phyloP scores from a whole-genome alignment of 176 grass and related monocot species.

The Musa schizocarpa region DNA sequence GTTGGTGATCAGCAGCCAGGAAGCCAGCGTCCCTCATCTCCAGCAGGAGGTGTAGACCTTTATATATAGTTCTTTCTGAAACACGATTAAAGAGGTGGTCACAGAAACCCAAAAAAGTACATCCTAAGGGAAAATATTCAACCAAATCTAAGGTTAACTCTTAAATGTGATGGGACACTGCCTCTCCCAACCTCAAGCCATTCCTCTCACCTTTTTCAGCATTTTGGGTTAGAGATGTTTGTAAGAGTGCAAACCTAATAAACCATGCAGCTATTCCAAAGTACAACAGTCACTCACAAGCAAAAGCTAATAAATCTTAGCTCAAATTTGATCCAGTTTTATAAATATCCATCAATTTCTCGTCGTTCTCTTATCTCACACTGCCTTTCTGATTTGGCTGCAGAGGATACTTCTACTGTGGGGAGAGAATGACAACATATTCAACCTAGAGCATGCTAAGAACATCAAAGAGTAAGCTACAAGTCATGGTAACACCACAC shows the following conservation, averaged over 20 bases:
- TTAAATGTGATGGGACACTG: too few relatives aligned
- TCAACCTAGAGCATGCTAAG: slow-evolving; percentile 66
- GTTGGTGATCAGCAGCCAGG: slow-evolving; percentile 77
- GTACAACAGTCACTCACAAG: too few relatives aligned
- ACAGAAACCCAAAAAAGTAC: neutral
- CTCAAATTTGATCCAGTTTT: neutral
- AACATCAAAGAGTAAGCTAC: slow-evolving; percentile 64
- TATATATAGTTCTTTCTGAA: neutral
- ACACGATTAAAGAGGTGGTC: neutral
- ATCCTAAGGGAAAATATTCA: too few relatives aligned
- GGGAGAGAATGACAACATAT: slow-evolving; percentile 88
- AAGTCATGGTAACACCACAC: neutral
- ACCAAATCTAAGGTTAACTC: too few relatives aligned
- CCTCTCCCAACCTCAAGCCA: too few relatives aligned
- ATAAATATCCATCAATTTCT: neutral
- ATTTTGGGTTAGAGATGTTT: too few relatives aligned
- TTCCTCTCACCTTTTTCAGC: too few relatives aligned
- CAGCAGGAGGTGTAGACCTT: slow-evolving; percentile 32
- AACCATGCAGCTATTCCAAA: neutral
- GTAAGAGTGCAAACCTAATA: too few relatives aligned
- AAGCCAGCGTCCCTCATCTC: slow-evolving; percentile 48
- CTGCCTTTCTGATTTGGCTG: slow-evolving; percentile 6
- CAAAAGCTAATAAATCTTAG: neutral
- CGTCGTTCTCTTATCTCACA: neutral
- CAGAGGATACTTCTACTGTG: slow-evolving; percentile 84